Base-by-base conservation (phyloP, 441 rosid genomes). In the Raphanus hybrid region DNA sequence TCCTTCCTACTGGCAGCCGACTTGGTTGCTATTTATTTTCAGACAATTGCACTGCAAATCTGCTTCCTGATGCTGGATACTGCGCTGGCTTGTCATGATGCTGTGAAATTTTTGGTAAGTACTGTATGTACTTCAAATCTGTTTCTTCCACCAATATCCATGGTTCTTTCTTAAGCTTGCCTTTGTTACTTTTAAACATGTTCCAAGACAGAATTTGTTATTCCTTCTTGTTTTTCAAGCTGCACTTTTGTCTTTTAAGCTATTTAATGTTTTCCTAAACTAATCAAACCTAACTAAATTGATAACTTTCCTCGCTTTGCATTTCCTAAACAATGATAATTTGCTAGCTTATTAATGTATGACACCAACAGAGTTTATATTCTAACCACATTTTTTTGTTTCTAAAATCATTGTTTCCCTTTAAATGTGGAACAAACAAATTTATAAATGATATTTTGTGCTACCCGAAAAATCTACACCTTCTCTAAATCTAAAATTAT, bases 31-130 rank as follows among this genome's bases (percentile, higher is more conserved):
- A 34, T 77, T 12, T 58, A 29, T 79, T 10, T 86, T 87, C 97
- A 96, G 99, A 87, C 91, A 75, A 86, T 85, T 20, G 98, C 97
- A 32, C 95, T 90, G 84, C 95, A 86, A 81, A 85, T 94, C 69
- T 91, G 98, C 78, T 90, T 94, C 61, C 79, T 96, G 86, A 71
- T 94, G 79, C 87, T 96, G 83, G 99, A 94, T 81, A 88, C 84
- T 84, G 87, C 87, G 14, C 88, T 94, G 80, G 98, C 98, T 73
- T 88, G 97, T 81, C 87, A 75, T 69, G 92, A 94, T 75, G 92
- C 92, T 59, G 87, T 90, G 67, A 90, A 84, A 80, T 85, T 92
- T 80, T 90, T 84, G 79, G 99, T 96, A 87, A 89, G 98, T 85
- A 60, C 63, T 61, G 20, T 27, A 41, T 55, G 9, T 48, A 5